phyloP scores from a whole-genome alignment of 1,284 basidiomycete genomes.

The Rhodotorula sp. region DNA sequence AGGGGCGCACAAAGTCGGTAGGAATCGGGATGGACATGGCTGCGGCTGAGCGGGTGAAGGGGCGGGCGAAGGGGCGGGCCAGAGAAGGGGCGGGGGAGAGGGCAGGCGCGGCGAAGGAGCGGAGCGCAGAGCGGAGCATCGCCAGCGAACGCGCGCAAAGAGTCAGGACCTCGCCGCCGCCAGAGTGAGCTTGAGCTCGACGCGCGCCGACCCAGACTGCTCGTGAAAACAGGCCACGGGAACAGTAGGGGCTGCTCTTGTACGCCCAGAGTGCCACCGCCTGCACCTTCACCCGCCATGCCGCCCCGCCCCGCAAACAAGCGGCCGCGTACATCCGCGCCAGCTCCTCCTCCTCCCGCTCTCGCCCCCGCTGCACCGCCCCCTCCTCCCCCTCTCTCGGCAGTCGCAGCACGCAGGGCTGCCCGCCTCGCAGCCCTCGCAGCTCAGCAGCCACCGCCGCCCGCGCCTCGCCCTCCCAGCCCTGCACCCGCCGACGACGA shows the following conservation, averaged over 20 bases:
- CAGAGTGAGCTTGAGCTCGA: not conserved
- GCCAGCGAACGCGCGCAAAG: not conserved
- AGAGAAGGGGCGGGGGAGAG: not conserved
- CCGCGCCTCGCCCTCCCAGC: too few species aligned
- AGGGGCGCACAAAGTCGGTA: slow-evolving; percentile 55
- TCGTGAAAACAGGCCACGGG: too few species aligned
- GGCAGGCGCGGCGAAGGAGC: not conserved
- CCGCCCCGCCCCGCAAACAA: not conserved
- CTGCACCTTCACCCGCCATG: not conserved
- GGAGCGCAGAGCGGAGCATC: slow-evolving; percentile 1
- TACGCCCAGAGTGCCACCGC: too few species aligned
- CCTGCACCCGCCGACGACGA: not conserved
- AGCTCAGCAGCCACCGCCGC: not conserved
- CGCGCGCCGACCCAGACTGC: not conserved
- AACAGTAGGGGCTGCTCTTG: too few species aligned
- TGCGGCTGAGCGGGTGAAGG: slow-evolving; percentile 2
- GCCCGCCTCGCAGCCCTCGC: slow-evolving; percentile 1
- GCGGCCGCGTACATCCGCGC: slow-evolving; percentile 1
- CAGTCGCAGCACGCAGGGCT: slow-evolving; percentile 35
- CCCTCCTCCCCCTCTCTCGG: not conserved
- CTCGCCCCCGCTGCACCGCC: not conserved
- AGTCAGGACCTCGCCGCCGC: not conserved
- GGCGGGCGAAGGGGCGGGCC: slow-evolving; percentile 9
- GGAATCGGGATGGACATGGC: slow-evolving; percentile 53
- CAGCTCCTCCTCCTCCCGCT: not conserved